Base-by-base conservation (phyloP, 2,329 filamentous ascomycete species). In the Fusarium haematococcum region DNA sequence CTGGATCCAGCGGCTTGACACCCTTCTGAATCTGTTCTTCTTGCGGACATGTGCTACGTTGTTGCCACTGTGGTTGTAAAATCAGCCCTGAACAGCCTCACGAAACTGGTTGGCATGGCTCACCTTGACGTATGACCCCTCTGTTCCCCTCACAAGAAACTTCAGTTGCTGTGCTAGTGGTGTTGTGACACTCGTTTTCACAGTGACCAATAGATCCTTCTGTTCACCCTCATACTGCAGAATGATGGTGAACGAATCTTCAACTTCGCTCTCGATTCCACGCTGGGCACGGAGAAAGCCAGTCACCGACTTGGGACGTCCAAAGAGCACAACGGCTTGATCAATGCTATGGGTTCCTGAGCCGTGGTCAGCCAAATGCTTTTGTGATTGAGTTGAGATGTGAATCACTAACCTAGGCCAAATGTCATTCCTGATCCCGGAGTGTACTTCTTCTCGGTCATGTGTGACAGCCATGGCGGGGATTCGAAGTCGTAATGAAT, bases 401-500 rank as follows among this genome's bases (percentile, higher is more conserved):
- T 6, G 20, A 5, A 58, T 41, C 16, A 20, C 67, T 63, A 77
- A 79, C 85, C 85, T 0, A 86, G 79, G 1, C 82, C 85, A 69
- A 84, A 87, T 0, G 83, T 75, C 80, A 86, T 83, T 1, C 85
- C 85, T 1, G 81, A 75, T 0, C 85, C 85, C 0, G 83, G 82
- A 0, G 71, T 76, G 52, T 83, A 84, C 33, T 82, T 77, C 37
- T 80, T 81, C 6, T 61, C 65, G 0, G 73, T 82, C 77, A 81
- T 83, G 1, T 50, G 62, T 0, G 77, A 67, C 0, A 86, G 73
- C 85, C 85, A 87, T 1, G 77, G 50, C 0, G 85, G 83, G 1
- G 81, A 81, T 39, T 85, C 84, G 43, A 86, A 88, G 76, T 93
- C 91, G 68, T 92, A 93, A 79, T 92, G 91, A 4, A 91, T 88